Evolutionary conservation across 1,139 yeast species (phyloP), one percentile per base, ranked within the genome.

Genomic region (Pichia sp.): DNA sequence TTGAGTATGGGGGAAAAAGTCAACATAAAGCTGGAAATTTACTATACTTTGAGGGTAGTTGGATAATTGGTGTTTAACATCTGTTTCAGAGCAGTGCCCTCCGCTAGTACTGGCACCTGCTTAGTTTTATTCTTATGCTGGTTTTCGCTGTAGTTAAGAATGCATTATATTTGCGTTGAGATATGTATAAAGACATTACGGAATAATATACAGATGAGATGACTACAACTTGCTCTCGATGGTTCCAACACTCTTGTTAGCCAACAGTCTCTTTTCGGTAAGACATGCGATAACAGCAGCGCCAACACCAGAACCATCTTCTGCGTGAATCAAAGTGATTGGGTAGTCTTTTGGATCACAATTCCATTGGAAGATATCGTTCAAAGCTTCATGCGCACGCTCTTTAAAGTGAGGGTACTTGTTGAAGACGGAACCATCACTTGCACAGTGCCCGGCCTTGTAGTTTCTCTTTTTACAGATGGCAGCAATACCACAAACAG

Each of bases 241-340:
- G 20, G 53, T 53, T 51, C 97, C 97, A 55, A 91, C 92, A 60
- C 93, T 83, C 65, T 79, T 75, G 50, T 92, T 92, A 55, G 79
- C 76, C 53, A 76, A 75, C 66, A 87, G 75, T 75, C 98, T 85
- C 72, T 82, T 76, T 72, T 85, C 83, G 55, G 98, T 88, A 73
- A 92, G 80, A 55, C 98, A 97, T 54, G 98, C 97, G 73, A 92
- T 92, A 64, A 93, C 81, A 51, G 98, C 99, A 54, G 98, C 98
- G 67, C 98, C 98, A 47, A 88, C 98, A 74, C 98, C 99, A 54
- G 95, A 85, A 64, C 99, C 99, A 75, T 93, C 99, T 74, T 92
- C 97, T 61, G 99, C 98, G 55, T 92, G 87, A 46, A 87, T 88
- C 65, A 92, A 81, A 61, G 77, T 73, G 67, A 93, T 83, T 61